These are phyloP conservation scores for Aspergillus oerlinghausenensis DNA, from an alignment of 2,329 filamentous ascomycete species.

Conservation along the genomic window DNA sequence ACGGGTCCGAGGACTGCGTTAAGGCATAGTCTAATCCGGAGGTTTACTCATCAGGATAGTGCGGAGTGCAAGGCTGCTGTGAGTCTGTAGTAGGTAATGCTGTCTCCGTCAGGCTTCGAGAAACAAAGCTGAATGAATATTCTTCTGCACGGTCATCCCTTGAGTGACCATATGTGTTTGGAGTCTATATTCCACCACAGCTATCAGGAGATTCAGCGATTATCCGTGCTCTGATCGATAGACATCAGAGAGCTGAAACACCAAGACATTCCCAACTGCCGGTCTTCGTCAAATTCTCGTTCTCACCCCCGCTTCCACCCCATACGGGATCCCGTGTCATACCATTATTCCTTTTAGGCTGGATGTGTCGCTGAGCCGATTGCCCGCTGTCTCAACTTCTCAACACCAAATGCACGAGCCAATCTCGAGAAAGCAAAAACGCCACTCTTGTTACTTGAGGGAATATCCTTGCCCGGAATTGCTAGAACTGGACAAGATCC, in stretches of 20 bases:
- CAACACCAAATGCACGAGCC: background rate
- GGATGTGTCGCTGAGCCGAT: background rate
- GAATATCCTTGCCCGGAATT: background rate
- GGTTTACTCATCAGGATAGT: background rate
- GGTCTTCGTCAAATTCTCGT: background rate
- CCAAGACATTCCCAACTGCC: background rate
- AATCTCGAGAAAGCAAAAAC: background rate
- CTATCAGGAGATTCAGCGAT: background rate
- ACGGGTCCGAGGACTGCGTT: background rate
- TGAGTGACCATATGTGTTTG: background rate
- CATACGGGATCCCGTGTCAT: background rate
- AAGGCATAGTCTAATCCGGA: background rate
- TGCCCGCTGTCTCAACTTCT: background rate
- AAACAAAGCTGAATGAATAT: no score
- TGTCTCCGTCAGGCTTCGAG: no score
- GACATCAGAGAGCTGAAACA: background rate
- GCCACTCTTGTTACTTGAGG: background rate
- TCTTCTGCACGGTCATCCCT: no score
- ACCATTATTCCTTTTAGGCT: background rate
- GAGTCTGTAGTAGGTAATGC: background rate
- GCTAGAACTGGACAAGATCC: background rate
- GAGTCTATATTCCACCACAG: background rate
- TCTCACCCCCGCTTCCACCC: background rate
- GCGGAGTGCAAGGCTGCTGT: background rate
- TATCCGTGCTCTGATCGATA: background rate